These are phyloP conservation scores for Salix brachista DNA, from an alignment of 345 rosid genomes.

Conservation along the genomic window DNA sequence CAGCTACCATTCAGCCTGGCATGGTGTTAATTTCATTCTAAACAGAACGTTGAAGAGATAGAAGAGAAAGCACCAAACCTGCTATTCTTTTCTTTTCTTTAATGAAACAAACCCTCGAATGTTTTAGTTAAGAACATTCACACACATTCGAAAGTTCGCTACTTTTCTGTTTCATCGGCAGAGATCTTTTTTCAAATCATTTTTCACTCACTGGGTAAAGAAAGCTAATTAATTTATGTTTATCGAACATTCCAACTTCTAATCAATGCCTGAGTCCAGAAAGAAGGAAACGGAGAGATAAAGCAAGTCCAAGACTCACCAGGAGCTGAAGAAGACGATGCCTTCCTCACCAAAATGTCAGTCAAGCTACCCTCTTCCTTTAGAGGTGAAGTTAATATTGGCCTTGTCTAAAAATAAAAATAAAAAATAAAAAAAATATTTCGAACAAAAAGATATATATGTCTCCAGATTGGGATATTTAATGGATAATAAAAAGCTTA, in stretches of 20 bases:
- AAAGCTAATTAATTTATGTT: not conserved
- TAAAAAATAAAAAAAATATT: not conserved
- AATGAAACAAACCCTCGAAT: not conserved
- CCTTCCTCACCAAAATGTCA: constrained; percentile 81
- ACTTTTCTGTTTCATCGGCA: not conserved
- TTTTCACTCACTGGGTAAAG: not conserved
- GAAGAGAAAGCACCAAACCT: not conserved
- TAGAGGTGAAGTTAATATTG: constrained; percentile 64
- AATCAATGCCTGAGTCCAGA: not conserved
- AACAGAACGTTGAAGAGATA: not conserved
- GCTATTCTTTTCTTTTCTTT: not conserved
- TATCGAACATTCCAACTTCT: not conserved
- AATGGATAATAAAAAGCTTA: constrained; percentile 29
- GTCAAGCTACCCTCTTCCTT: constrained; percentile 74
- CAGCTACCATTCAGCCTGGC: not conserved
- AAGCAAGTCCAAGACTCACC: constrained; percentile 34
- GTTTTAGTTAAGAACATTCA: not conserved
- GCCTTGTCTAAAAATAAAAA: constrained; percentile 48
- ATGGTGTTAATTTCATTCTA: not conserved
- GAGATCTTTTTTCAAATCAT: not conserved
- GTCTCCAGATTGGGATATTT: not conserved
- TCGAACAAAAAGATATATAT: not conserved
- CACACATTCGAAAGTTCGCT: not conserved
- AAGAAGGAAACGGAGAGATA: not conserved
- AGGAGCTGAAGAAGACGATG: constrained; percentile 51